phyloP scores from a whole-genome alignment of 257 asterid genomes.

The Thymus mandschuricus region DNA sequence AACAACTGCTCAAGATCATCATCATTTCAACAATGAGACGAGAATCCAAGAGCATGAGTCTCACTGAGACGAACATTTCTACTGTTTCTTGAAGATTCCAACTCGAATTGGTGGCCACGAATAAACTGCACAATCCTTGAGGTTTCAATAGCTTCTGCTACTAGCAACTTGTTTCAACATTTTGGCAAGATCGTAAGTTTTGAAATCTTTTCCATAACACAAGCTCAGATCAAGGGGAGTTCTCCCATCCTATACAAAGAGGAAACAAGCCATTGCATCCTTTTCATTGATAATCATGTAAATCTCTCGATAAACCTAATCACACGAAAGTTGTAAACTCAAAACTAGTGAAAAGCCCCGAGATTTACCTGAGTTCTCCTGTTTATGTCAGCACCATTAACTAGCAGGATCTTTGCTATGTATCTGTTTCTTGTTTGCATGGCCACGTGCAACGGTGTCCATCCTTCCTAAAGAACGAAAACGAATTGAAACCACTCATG shows the following conservation, averaged over 20 bases:
- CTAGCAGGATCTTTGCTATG: conserved; percentile 67
- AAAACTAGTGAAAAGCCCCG: background rate
- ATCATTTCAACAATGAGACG: background rate
- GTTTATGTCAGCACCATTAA: conserved; percentile 82
- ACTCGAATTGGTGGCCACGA: background rate
- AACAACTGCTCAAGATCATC: background rate
- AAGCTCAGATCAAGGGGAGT: conserved; percentile 76
- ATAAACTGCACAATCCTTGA: conserved; percentile 3
- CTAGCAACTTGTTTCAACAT: conserved; percentile 79
- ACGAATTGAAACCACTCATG: background rate
- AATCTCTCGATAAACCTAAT: background rate
- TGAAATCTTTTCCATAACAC: conserved; percentile 93
- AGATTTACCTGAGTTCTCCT: conserved; percentile 70
- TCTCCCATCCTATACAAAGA: conserved; percentile 53
- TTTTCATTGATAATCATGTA: background rate
- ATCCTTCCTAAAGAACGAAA: conserved; percentile 63
- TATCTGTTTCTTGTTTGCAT: conserved; percentile 87
- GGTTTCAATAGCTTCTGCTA: conserved; percentile 42
- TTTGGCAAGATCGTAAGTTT: conserved; percentile 88
- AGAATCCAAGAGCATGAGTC: background rate
- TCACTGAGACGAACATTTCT: background rate
- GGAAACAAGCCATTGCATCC: background rate
- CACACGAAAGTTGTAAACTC: background rate
- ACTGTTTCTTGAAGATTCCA: background rate
- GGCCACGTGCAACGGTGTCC: conserved; percentile 94